Conservation (phyloP, 1,139 yeast genomes). For the Candida pseudoviswanathii region DNA sequence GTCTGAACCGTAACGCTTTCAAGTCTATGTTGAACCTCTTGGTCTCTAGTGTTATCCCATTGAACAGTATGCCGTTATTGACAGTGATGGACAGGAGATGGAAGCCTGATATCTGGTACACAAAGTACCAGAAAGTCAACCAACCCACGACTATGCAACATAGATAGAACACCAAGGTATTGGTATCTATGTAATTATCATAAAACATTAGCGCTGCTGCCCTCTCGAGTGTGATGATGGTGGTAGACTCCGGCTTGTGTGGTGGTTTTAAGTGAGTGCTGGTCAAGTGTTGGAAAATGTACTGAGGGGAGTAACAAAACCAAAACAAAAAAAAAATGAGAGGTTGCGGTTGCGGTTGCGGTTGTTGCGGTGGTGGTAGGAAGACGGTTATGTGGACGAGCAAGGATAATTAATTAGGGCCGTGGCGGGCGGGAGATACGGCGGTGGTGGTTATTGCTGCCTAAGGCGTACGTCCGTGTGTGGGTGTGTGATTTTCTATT, state of each 20-base stretch:
- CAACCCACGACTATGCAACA: conserved; percentile 6
- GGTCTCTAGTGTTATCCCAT: conserved; percentile 27
- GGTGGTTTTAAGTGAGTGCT: background rate
- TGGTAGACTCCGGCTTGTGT: too few relatives aligned
- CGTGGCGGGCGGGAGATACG: too few relatives aligned
- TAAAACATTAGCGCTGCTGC: background rate
- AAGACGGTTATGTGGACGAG: too few relatives aligned
- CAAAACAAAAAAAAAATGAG: background rate
- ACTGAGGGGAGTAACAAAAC: background rate
- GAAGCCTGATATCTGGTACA: conserved; percentile 35
- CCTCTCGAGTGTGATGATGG: background rate
- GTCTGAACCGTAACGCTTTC: conserved; percentile 32
- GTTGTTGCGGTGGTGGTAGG: too few relatives aligned
- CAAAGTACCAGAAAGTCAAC: conserved; percentile 26
- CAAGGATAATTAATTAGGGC: too few relatives aligned
- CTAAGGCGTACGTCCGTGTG: too few relatives aligned
- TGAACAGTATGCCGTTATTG: conserved; percentile 45
- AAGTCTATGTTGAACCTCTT: conserved; percentile 19
- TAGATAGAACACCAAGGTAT: conserved; percentile 9
- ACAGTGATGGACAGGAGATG: conserved; percentile 35
- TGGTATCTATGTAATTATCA: conserved; percentile 5
- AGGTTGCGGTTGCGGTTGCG: too few relatives aligned
- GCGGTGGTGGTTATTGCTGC: too few relatives aligned
- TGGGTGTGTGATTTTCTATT: too few relatives aligned
- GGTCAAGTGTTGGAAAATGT: too few relatives aligned